phyloP scores from a whole-genome alignment of 495 filamentous ascomycete genomes.

The Sabuloglossum arenarium region DNA sequence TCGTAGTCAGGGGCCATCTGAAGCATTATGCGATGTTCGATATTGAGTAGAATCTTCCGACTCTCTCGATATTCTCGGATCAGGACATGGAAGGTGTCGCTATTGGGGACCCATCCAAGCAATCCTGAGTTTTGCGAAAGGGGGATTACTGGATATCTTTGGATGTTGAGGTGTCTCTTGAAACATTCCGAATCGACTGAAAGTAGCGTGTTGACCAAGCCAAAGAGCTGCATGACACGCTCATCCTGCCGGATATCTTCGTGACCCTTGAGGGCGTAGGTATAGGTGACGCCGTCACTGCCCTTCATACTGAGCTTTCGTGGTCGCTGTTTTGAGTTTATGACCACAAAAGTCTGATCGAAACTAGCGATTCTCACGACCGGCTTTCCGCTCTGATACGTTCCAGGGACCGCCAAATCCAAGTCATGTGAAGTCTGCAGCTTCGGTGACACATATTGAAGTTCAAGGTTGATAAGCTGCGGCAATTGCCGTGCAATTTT shows the following conservation, averaged over 20 bases:
- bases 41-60: conserved; percentile 90
- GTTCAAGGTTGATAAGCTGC: conserved; percentile 74
- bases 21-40: conserved; percentile 97
- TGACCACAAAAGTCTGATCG: conserved; percentile 71
- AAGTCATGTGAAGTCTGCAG: conserved; percentile 64
- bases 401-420: conserved; percentile 82
- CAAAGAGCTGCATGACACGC: conserved; percentile 97
- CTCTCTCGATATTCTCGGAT: conserved; percentile 96
- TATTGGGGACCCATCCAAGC: conserved; percentile 93
- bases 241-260: conserved; percentile 98
- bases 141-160: conserved; percentile 84
- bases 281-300: conserved; percentile 68
- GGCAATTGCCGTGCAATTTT: conserved; percentile 88
- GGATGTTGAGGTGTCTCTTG: conserved; percentile 89
- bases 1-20: conserved; percentile 99
- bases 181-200: conserved; percentile 84
- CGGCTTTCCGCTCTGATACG: conserved; percentile 72
- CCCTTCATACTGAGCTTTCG: conserved; percentile 74
- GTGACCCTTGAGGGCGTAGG: conserved; percentile 83
- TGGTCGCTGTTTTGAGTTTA: conserved; percentile 91
- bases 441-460: conserved; percentile 90
- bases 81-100: conserved; percentile 85
- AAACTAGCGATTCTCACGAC: conserved; percentile 76
- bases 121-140: conserved; percentile 90
- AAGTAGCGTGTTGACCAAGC: conserved; percentile 83